Evolutionary conservation across 345 rosid species (phyloP).

Genomic region (Geranium brycei): DNA sequence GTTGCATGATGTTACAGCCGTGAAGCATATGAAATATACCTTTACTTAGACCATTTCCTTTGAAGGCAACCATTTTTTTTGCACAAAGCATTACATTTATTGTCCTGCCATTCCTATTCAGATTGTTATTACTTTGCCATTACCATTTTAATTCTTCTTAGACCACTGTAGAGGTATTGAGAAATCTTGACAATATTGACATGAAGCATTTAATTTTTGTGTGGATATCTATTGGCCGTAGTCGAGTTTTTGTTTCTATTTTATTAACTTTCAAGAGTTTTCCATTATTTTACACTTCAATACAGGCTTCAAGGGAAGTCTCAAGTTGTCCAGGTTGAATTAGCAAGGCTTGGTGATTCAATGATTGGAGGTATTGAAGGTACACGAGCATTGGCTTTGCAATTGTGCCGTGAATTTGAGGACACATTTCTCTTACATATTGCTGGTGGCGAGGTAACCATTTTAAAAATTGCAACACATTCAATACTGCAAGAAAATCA

Average conservation of each 20-base stretch:
- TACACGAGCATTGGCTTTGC: conserved; percentile 90
- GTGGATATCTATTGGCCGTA: background rate
- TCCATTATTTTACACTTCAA: background rate
- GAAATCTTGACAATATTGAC: background rate
- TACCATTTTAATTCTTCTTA: too few relatives aligned
- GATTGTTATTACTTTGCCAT: too few relatives aligned
- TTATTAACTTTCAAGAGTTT: conserved; percentile 1
- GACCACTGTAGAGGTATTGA: too few relatives aligned
- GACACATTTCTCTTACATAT: conserved; percentile 92
- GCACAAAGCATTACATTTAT: background rate
- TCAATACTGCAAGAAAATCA: background rate
- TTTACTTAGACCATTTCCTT: background rate
- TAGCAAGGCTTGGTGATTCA: conserved; percentile 78
- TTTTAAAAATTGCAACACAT: conserved; percentile 2
- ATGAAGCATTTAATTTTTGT: too few relatives aligned
- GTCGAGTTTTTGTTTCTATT: background rate
- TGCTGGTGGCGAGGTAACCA: conserved; percentile 83
- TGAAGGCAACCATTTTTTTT: background rate
- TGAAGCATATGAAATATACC: background rate
- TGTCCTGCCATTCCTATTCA: background rate
- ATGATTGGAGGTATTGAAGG: conserved; percentile 84
- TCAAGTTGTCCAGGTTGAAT: conserved; percentile 73
- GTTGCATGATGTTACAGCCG: background rate
- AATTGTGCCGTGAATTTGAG: conserved; percentile 97
- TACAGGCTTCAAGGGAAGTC: conserved; percentile 91